Conservation (phyloP, 2,329 filamentous ascomycete species). For the Colletotrichum destructivum region DNA sequence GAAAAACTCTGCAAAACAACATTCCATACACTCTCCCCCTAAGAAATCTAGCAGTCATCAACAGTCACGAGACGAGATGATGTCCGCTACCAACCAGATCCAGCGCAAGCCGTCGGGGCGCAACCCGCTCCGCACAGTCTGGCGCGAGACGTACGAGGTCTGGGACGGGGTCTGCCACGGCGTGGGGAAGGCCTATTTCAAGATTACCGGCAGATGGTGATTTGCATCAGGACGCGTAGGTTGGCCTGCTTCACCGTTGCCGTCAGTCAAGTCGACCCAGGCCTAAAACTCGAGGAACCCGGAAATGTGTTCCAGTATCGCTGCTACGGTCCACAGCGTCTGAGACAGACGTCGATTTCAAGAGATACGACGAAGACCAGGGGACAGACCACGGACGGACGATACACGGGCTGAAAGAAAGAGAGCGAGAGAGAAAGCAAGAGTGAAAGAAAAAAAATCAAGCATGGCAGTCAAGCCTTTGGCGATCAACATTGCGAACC, state of each 20-base stretch:
- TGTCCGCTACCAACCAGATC: slow-evolving; percentile 75
- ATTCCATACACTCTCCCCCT: too few relatives aligned
- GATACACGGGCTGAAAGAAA: not conserved
- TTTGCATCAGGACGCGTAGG: not conserved
- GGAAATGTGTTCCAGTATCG: not conserved
- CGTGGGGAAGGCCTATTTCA: slow-evolving; percentile 57
- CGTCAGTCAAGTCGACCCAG: not conserved
- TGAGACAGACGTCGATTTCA: not conserved
- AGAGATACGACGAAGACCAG: not conserved
- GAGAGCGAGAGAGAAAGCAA: too few relatives aligned
- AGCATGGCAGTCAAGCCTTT: slow-evolving; percentile 8
- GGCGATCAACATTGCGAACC: slow-evolving; percentile 15
- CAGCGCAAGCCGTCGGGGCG: slow-evolving; percentile 68
- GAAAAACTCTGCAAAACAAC: not conserved
- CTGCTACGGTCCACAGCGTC: not conserved
- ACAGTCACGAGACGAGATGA: slow-evolving; percentile 14
- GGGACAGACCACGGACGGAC: not conserved
- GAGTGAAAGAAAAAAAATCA: not conserved
- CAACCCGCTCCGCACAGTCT: slow-evolving; percentile 44
- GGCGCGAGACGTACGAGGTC: slow-evolving; percentile 53
- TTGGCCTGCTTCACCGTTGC: too few relatives aligned
- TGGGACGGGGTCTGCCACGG: slow-evolving; percentile 59
- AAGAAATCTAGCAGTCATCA: not conserved
- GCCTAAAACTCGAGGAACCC: not conserved
- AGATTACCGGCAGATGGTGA: slow-evolving; percentile 44